Evolutionary conservation across 371 early-diverging fungal genomes (phyloP).

Genomic region (Mucor velutinosus): DNA sequence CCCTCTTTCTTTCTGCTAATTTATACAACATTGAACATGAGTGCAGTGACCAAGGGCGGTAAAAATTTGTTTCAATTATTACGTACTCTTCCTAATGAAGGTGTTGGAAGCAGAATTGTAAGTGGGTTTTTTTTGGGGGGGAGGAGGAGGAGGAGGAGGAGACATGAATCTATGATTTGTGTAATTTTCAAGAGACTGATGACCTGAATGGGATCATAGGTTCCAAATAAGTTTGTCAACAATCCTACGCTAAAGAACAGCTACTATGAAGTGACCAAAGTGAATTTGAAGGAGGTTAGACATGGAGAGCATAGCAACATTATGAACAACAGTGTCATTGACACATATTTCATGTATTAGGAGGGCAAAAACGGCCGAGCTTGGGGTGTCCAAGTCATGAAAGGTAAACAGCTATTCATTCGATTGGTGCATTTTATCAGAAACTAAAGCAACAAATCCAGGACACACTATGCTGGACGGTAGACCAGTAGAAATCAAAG

Average conservation of each 20-base stretch:
- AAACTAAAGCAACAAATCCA: neutral
- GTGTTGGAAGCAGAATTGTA: slow-evolving; percentile 37
- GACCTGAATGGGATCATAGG: slow-evolving; percentile 11
- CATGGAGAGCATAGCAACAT: neutral
- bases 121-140: neutral
- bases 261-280: slow-evolving; percentile 42
- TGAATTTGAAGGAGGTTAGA: slow-evolving; percentile 28
- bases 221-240: slow-evolving; percentile 29
- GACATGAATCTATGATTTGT: neutral
- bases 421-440: neutral
- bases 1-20: neutral
- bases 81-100: slow-evolving; percentile 27
- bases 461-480: slow-evolving; percentile 40
- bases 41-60: slow-evolving; percentile 18
- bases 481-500: slow-evolving; percentile 37
- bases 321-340: too few species aligned
- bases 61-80: slow-evolving; percentile 29
- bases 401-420: slow-evolving; percentile 17
- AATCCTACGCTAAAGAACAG: slow-evolving; percentile 31
- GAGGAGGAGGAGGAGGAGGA: neutral
- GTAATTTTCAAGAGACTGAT: neutral
- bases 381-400: slow-evolving; percentile 39
- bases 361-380: slow-evolving; percentile 31
- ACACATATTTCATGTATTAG: neutral
- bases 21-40: slow-evolving; percentile 1